Conservation (phyloP, 345 rosid genomes). For the Pelargonium nanum region DNA sequence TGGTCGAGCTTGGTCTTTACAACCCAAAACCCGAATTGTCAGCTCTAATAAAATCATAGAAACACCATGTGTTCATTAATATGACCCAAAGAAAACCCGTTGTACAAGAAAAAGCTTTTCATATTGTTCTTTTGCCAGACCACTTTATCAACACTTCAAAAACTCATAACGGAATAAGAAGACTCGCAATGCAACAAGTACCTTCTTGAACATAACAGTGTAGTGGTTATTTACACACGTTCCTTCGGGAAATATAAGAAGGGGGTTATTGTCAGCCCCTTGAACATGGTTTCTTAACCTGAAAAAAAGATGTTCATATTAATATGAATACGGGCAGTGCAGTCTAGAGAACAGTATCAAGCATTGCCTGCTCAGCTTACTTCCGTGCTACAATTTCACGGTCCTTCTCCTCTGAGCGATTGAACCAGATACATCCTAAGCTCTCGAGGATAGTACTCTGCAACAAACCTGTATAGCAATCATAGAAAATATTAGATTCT, state of each 20-base stretch:
- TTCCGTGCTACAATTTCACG: conserved; percentile 92
- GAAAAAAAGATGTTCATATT: conserved; percentile 22
- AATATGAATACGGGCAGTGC: conserved; percentile 12
- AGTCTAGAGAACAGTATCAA: neutral
- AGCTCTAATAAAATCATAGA: too few species aligned
- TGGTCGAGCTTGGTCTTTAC: too few species aligned
- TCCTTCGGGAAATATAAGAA: conserved; percentile 97
- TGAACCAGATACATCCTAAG: conserved; percentile 95
- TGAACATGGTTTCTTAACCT: conserved; percentile 88
- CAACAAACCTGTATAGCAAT: conserved; percentile 67
- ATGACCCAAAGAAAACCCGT: too few species aligned
- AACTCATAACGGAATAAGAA: neutral
- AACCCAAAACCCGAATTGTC: too few species aligned
- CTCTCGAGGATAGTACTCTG: conserved; percentile 97
- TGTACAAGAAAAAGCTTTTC: too few species aligned
- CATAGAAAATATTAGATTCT: too few species aligned
- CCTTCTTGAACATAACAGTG: conserved; percentile 99
- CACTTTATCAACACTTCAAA: neutral
- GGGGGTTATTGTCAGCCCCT: conserved; percentile 87
- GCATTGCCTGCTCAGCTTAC: conserved; percentile 30
- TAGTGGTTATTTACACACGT: conserved; percentile 95
- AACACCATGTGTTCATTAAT: too few species aligned
- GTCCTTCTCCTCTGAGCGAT: conserved; percentile 90
- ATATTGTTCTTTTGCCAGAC: neutral
- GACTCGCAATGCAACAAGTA: conserved; percentile 7